These are phyloP conservation scores for Debaryomyces prosopidis DNA, from an alignment of 805 yeast genomes.

Conservation along the genomic window DNA sequence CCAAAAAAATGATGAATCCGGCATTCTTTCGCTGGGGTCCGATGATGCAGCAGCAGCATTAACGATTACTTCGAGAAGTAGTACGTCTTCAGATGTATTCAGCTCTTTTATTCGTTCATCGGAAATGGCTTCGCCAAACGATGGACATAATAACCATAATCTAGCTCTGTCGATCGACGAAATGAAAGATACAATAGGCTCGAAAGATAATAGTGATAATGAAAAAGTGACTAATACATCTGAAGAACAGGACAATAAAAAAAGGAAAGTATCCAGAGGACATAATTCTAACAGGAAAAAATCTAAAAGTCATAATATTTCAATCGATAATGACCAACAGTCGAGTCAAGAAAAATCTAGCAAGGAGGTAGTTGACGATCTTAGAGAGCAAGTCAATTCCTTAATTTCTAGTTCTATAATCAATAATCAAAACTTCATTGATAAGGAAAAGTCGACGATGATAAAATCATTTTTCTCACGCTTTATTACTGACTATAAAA, in stretches of 20 bases:
- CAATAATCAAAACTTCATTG: conserved; percentile 8
- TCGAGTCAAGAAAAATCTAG: neutral
- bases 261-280: neutral
- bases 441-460: conserved; percentile 10
- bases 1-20: neutral
- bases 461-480: conserved; percentile 14
- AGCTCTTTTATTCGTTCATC: conserved; percentile 4
- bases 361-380: conserved; percentile 2
- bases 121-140: neutral
- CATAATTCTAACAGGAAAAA: neutral
- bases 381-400: conserved; percentile 7
- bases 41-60: neutral
- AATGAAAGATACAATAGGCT: neutral
- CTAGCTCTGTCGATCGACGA: neutral
- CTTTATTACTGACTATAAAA: conserved; percentile 13
- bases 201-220: neutral
- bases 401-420: conserved; percentile 6
- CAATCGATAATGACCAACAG: neutral
- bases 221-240: neutral
- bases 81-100: conserved; percentile 4
- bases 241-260: neutral
- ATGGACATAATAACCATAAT: neutral
- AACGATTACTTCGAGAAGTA: neutral
- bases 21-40: neutral
- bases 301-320: neutral